phyloP scores from a whole-genome alignment of 345 rosid species.

The Euphorbia tirucalli region DNA sequence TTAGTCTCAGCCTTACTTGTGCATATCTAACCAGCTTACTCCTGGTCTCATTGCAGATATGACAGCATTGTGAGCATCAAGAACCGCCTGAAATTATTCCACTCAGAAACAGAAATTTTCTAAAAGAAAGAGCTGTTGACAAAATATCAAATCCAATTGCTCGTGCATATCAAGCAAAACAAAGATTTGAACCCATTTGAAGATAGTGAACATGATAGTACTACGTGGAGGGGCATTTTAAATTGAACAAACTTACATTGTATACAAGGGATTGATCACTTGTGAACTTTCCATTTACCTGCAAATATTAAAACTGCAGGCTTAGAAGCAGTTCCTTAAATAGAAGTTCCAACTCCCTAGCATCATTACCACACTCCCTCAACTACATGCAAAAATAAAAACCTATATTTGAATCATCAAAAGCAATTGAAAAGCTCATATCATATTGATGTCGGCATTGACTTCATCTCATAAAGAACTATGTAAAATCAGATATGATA shows the following conservation, averaged over 20 bases:
- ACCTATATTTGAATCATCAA: background rate
- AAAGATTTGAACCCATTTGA: no score
- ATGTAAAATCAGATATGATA: background rate
- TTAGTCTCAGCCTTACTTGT: conserved; percentile 54
- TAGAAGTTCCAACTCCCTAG: background rate
- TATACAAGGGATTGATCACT: conserved; percentile 74
- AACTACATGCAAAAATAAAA: background rate
- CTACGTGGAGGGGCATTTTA: no score
- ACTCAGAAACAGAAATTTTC: conserved; percentile 12
- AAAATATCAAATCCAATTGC: background rate
- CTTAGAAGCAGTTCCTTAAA: background rate
- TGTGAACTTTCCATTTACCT: conserved; percentile 95
- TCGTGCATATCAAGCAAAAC: background rate
- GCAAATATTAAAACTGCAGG: conserved; percentile 19
- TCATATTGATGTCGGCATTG: background rate
- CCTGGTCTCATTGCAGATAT: conserved; percentile 82
- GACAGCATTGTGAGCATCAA: conserved; percentile 81
- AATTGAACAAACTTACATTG: conserved; percentile 51
- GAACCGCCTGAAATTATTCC: conserved; percentile 61
- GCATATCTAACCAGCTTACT: conserved; percentile 88
- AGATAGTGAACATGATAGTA: background rate
- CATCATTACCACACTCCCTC: background rate
- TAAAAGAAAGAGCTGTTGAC: background rate
- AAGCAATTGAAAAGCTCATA: background rate
- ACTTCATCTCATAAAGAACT: background rate